A percentile compares a stretch with the other conserved stretches of the same genome.
Conservation (phyloP, 768 basidiomycete genomes). For the Chlorophyllum brunneum region DNA sequence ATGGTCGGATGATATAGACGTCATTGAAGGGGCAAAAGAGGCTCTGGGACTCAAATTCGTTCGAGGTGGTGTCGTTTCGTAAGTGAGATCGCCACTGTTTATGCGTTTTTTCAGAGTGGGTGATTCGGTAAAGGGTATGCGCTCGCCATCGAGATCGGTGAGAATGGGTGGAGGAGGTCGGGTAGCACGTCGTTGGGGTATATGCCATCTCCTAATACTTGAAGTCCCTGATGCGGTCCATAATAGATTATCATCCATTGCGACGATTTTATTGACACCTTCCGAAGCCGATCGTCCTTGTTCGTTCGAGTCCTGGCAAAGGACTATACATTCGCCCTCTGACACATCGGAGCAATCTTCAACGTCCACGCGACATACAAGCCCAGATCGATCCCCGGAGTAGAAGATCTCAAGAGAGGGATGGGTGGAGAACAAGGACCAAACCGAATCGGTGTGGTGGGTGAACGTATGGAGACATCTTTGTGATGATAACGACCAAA, state of each 20-base stretch:
- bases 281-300: conserved; percentile 31
- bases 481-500: conserved; percentile 91
- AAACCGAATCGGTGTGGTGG: conserved; percentile 91
- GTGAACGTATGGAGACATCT: conserved; percentile 94
- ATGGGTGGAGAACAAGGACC: conserved; percentile 88
- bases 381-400: conserved; percentile 90
- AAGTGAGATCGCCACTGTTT: conserved; percentile 11
- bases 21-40: conserved; percentile 31
- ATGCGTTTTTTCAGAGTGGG: conserved; percentile 17
- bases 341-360: conserved; percentile 76
- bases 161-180: conserved; percentile 24
- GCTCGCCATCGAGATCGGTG: conserved; percentile 23
- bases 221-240: conserved; percentile 91
- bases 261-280: conserved; percentile 78
- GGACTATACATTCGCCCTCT: conserved; percentile 84
- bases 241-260: conserved; percentile 76
- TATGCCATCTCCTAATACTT: conserved; percentile 77
- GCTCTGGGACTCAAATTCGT: conserved; percentile 23
- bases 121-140: conserved; percentile 17
- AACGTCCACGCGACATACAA: conserved; percentile 88
- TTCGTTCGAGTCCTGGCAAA: conserved; percentile 65
- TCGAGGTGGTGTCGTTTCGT: conserved; percentile 23
- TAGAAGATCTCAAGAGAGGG: conserved; percentile 87
- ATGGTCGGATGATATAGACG: conserved; percentile 31
- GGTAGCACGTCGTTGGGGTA: conserved; percentile 46